Evolutionary conservation across 148 eudicot genomes (phyloP).

Genomic region (Rhododendron vialii): DNA sequence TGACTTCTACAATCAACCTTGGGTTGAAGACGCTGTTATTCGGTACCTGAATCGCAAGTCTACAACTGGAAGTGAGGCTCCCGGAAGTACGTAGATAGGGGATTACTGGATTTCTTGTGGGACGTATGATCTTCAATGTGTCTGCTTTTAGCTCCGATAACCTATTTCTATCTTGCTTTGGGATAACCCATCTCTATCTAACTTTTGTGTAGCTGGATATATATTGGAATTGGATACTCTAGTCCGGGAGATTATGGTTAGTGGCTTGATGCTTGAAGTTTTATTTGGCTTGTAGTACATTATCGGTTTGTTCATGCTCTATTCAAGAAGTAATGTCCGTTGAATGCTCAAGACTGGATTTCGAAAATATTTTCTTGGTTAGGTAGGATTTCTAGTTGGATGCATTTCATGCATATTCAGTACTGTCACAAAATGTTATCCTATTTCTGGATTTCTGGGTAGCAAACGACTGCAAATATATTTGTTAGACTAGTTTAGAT

Average conservation of each 20-base stretch:
- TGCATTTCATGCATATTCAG: not conserved
- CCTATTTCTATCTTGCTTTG: not conserved
- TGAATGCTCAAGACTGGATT: not conserved
- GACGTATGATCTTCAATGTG: not conserved
- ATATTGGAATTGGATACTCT: not conserved
- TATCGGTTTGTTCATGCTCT: not conserved
- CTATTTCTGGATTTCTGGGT: not conserved
- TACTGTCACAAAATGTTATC: not conserved
- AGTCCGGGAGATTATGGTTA: not conserved
- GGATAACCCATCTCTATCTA: not conserved
- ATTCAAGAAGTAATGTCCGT: not conserved
- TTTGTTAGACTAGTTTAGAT: not conserved
- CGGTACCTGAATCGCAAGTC: constrained; percentile 83
- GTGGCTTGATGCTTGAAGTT: constrained; percentile 6
- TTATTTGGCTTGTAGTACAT: not conserved
- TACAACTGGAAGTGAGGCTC: constrained; percentile 42
- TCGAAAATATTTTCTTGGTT: not conserved
- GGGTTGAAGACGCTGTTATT: constrained; percentile 89
- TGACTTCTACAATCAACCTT: constrained; percentile 77
- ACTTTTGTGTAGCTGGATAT: not conserved
- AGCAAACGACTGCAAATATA: not conserved
- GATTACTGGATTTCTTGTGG: not conserved
- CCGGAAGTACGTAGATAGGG: constrained; percentile 47
- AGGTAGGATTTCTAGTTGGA: not conserved
- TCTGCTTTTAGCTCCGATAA: not conserved